These are phyloP conservation scores for Claviceps cyperi DNA, from an alignment of 2,329 filamentous ascomycete species.

Conservation along the genomic window DNA sequence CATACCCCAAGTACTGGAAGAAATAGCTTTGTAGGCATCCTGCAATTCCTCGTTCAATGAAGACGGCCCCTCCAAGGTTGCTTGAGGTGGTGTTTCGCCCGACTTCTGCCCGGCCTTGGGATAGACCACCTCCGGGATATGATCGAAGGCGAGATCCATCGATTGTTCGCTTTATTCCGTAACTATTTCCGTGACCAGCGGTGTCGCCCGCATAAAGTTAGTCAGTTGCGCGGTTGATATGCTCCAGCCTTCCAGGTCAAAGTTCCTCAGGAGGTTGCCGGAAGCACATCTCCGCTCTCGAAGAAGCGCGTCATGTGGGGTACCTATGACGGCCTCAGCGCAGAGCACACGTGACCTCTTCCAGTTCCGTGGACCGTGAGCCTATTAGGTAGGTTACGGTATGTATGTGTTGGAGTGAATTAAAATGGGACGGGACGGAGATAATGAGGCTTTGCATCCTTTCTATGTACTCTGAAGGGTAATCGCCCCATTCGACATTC, in stretches of 20 bases:
- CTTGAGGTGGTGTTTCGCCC: slow-evolving; percentile 26
- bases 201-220: neutral
- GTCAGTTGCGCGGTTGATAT: neutral
- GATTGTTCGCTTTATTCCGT: slow-evolving; percentile 2
- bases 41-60: slow-evolving; percentile 79
- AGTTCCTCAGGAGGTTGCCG: neutral
- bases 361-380: too few species aligned
- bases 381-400: too few species aligned
- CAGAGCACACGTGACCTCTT: too few species aligned
- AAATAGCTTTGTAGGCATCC: slow-evolving; percentile 90
- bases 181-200: neutral
- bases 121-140: slow-evolving; percentile 75
- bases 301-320: neutral
- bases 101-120: slow-evolving; percentile 39
- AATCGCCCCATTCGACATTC: too few species aligned
- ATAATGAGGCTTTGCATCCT: too few species aligned
- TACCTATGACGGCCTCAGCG: neutral
- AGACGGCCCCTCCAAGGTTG: slow-evolving; percentile 30
- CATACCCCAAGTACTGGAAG: slow-evolving; percentile 79
- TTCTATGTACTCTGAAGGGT: too few species aligned
- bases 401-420: too few species aligned
- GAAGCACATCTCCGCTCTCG: neutral
- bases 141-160: slow-evolving; percentile 97
- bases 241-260: neutral
- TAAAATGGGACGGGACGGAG: too few species aligned